Evolutionary conservation across 805 yeast species (phyloP), one percentile per base, ranked within the genome.

Genomic region (Lachancea thermotolerans): DNA sequence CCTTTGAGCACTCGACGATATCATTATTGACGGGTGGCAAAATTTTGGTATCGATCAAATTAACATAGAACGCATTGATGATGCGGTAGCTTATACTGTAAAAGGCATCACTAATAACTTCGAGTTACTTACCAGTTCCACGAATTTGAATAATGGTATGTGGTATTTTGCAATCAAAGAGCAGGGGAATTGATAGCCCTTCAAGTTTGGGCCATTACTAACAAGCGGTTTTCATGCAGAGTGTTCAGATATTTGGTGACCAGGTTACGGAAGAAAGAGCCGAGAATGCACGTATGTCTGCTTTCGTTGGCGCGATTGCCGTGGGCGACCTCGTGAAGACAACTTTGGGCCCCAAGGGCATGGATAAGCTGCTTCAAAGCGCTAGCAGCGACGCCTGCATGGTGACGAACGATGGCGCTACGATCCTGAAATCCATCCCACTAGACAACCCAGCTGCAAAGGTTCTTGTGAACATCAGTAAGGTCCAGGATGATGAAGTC

Each of bases 281-380:
- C 37, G 99, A 93, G 68, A 90, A 91, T 68, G 99, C 99, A 44
- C 89, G 99, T 72, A 74, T 91, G 72, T 86, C 96, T 6, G 88
- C 99, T 2, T 93, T 93, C 66, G 95, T 93, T 10, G 99, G 99
- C 40, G 99, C 99, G 53, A 91, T 93, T 62, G 99, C 99, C 35
- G 99, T 93, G 31, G 99, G 99, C 42, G 99, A 93, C 66, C 75
- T 93, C 49, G 99, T 91, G 38, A 91, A 91, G 67, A 78, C 88
- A 28, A 84, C 99, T 2, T 71, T 93, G 52, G 99, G 99, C 12
- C 99, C 99, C 50, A 91, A 93, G 63, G 99, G 99, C 51, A 91
- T 93, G 98, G 99, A 93, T 67, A 93, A 93, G 65, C 72, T 93
- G 51, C 72, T 93, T 50, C 96, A 88, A 60, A 82, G 95, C 53